Evolutionary conservation across 108 stramenopile genomes (phyloP).

Genomic region (Nitzschia sp.): DNA sequence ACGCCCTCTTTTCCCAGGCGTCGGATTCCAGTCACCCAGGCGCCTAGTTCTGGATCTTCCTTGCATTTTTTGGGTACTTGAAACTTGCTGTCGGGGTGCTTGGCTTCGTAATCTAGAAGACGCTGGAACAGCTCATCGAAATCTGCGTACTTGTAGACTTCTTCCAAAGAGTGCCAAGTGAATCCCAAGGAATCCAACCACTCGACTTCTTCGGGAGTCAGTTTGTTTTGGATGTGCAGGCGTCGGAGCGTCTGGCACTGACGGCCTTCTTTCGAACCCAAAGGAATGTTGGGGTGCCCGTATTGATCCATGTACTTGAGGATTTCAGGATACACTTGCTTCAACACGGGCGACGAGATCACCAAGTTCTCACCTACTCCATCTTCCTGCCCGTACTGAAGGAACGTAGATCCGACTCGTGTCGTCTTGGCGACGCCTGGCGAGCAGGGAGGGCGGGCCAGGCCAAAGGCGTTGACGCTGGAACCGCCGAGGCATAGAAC

Average conservation of each 20-base stretch:
- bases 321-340: constrained; percentile 57
- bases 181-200: constrained; percentile 61
- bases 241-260: constrained; percentile 67
- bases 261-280: constrained; percentile 62
- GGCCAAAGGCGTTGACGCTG: neutral
- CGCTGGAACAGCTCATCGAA: constrained; percentile 66
- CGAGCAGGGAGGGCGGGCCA: neutral
- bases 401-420: neutral
- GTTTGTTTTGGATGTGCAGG: constrained; percentile 68
- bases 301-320: constrained; percentile 50
- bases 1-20: constrained; percentile 49
- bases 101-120: constrained; percentile 51
- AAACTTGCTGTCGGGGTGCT: constrained; percentile 41
- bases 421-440: neutral
- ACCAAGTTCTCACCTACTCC: constrained; percentile 1
- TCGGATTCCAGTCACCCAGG: constrained; percentile 85
- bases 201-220: constrained; percentile 49
- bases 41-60: constrained; percentile 78
- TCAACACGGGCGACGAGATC: constrained; percentile 55
- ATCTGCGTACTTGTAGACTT: constrained; percentile 73
- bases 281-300: constrained; percentile 80
- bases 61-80: constrained; percentile 85
- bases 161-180: constrained; percentile 68
- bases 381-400: neutral
- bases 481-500: neutral